Conservation (phyloP, 2,329 filamentous ascomycete genomes). For the Fusarium guadeloupense region DNA sequence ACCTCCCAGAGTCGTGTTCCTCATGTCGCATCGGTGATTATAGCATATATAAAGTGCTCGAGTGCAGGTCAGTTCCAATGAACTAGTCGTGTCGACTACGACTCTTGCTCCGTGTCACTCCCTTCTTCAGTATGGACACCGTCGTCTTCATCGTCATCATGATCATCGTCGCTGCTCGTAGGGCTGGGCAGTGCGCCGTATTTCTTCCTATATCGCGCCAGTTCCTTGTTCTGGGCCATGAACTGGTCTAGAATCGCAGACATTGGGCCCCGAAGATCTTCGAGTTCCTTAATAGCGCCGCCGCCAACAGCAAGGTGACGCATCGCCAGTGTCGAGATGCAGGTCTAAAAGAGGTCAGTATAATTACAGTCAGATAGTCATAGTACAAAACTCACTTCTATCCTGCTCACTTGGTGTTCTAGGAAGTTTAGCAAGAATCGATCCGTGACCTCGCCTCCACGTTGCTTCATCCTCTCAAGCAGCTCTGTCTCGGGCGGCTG, state of each 20-base stretch:
- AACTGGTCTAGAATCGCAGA: constrained; percentile 72
- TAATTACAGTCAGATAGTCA: constrained; percentile 39
- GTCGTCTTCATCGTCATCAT: constrained; percentile 21
- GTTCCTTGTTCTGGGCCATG: constrained; percentile 68
- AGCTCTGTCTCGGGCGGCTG: constrained; percentile 85
- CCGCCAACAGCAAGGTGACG: constrained; percentile 81
- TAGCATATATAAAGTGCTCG: constrained; percentile 33
- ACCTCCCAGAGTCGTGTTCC: constrained; percentile 18
- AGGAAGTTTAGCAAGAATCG: constrained; percentile 87
- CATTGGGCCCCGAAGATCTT: constrained; percentile 83
- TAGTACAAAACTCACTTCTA: constrained; percentile 90
- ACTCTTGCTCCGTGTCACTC: constrained; percentile 45
- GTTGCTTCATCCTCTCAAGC: constrained; percentile 71
- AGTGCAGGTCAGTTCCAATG: background rate
- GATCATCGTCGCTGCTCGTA: constrained; percentile 36
- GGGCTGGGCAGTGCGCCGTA: constrained; percentile 56
- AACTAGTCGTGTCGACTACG: constrained; percentile 13
- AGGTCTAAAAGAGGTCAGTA: constrained; percentile 66
- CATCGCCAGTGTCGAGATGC: constrained; percentile 79
- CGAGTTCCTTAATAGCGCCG: constrained; percentile 67
- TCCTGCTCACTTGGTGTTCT: constrained; percentile 93
- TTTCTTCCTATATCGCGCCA: constrained; percentile 67
- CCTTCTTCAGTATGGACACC: constrained; percentile 40
- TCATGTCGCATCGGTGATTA: constrained; percentile 32
- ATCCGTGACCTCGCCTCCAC: constrained; percentile 88